A percentile compares a stretch with the other conserved stretches of the same genome.
phyloP scores from a whole-genome alignment of 345 rosid species.

The Gossypium sturtianum region DNA sequence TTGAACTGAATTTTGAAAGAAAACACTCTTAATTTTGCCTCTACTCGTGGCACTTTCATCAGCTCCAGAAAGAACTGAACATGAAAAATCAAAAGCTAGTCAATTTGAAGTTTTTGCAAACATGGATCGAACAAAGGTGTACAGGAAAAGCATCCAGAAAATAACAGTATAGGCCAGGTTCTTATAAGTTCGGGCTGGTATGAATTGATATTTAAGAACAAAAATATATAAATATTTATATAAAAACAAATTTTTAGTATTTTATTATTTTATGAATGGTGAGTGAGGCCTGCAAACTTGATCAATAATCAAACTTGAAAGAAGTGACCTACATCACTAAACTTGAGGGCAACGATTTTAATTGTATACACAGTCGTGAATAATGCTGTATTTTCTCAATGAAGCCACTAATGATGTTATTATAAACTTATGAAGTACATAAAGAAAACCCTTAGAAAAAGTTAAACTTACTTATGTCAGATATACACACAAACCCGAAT shows the following conservation, averaged over 20 bases:
- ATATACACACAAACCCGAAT: neutral
- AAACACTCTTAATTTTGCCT: constrained; percentile 89
- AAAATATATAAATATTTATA: neutral
- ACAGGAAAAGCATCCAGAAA: neutral
- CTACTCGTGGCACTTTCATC: constrained; percentile 99
- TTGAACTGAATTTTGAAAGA: constrained; percentile 91
- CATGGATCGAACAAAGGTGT: neutral
- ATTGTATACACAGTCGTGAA: no score
- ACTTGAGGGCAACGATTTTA: no score
- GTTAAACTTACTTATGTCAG: no score
- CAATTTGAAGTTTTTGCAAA: neutral
- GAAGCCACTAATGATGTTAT: no score
- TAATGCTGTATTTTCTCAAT: no score
- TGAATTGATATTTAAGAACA: neutral
- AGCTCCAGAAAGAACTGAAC: constrained; percentile 85
- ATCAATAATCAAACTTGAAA: no score
- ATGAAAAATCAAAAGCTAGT: constrained; percentile 12
- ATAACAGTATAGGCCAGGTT: neutral
- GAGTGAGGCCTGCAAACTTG: neutral
- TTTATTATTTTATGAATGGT: neutral
- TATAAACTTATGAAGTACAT: no score
- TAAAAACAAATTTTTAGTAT: neutral
- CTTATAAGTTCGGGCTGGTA: neutral
- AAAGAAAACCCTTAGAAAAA: no score
- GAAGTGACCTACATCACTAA: no score